Evolutionary conservation across 2,329 filamentous ascomycete species (phyloP).

Genomic region (Thielaviopsis populi): DNA sequence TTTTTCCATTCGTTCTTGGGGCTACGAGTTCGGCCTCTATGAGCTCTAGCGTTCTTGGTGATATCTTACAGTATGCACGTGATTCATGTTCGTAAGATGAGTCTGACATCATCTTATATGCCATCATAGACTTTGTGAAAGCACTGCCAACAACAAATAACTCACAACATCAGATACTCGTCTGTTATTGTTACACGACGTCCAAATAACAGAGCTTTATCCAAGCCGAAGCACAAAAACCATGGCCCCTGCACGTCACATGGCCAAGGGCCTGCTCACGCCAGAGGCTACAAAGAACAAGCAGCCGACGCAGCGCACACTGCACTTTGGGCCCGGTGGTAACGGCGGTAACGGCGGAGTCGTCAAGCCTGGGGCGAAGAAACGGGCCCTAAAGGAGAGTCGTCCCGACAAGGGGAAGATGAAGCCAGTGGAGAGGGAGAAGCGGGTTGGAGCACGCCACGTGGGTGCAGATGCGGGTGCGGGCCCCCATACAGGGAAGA

Average conservation of each 20-base stretch:
- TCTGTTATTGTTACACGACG: not conserved
- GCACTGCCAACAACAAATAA: not conserved
- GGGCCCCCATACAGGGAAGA: no score
- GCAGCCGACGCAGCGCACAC: not conserved
- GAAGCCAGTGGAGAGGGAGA: no score
- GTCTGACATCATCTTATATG: not conserved
- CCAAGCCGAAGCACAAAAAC: not conserved
- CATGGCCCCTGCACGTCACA: not conserved
- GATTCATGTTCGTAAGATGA: not conserved
- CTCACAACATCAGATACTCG: not conserved
- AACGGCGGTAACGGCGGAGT: not conserved
- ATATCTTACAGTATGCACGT: not conserved
- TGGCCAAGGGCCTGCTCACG: not conserved
- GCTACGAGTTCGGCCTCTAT: not conserved
- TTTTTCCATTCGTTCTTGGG: slow-evolving; percentile 13
- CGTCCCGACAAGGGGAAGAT: not conserved
- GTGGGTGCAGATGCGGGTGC: no score
- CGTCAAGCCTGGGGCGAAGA: not conserved
- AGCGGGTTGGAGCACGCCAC: no score
- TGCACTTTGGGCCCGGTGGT: not conserved
- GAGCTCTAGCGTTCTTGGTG: not conserved
- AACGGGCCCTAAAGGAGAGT: not conserved
- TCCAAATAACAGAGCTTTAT: not conserved
- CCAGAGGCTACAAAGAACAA: not conserved
- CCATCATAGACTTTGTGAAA: not conserved